Evolutionary conservation across 331 rosid genomes (phyloP).

Genomic region (Phaseolus coccineus): DNA sequence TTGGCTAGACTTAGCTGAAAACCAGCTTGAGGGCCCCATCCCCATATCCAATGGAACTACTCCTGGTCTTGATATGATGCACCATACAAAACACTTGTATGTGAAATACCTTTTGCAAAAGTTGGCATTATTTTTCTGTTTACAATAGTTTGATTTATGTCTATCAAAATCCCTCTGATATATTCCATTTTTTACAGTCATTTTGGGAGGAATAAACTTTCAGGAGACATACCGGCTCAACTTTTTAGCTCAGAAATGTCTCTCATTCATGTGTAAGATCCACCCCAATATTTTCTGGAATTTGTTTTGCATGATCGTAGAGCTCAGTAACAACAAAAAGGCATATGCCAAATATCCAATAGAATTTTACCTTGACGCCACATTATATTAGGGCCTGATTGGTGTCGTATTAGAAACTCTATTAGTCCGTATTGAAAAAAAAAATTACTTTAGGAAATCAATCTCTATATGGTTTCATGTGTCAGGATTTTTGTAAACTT

Average conservation of each 20-base stretch:
- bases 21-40: slow-evolving; percentile 52
- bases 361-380: background rate
- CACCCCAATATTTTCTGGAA: background rate
- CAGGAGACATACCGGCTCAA: slow-evolving; percentile 57
- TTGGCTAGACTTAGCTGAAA: slow-evolving; percentile 61
- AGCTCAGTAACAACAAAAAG: background rate
- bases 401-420: background rate
- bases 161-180: slow-evolving; percentile 28
- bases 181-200: slow-evolving; percentile 56
- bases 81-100: slow-evolving; percentile 69
- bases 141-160: background rate
- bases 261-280: slow-evolving; percentile 72
- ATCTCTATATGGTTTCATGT: background rate
- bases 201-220: slow-evolving; percentile 65
- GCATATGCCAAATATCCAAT: background rate
- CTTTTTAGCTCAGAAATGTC: slow-evolving; percentile 69
- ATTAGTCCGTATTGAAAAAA: background rate
- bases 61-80: slow-evolving; percentile 73
- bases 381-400: background rate
- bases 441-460: background rate
- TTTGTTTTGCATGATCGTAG: background rate
- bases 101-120: slow-evolving; percentile 40
- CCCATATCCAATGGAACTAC: slow-evolving; percentile 61
- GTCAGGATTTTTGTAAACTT: background rate
- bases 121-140: slow-evolving; percentile 10